phyloP scores from a whole-genome alignment of 257 asterid genomes.

The Nicotiana benthamiana region DNA sequence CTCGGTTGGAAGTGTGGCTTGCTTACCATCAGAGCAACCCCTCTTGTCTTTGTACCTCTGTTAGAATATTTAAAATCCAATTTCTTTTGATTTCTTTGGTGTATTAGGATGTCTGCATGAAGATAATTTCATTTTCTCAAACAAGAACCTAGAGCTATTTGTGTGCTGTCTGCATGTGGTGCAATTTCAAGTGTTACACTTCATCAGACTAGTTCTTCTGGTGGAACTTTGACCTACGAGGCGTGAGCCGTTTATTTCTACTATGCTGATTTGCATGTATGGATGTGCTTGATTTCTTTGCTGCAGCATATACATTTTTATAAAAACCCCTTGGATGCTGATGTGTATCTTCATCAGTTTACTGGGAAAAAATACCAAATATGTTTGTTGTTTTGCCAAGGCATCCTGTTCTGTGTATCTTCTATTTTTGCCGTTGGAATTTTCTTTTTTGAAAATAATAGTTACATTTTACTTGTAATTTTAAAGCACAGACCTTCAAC shows the following conservation, averaged over 20 bases:
- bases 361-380: background rate
- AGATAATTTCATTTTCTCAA: constrained; percentile 83
- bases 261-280: background rate
- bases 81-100: background rate
- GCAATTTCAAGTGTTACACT: constrained; percentile 78
- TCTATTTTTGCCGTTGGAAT: no score
- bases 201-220: constrained; percentile 81
- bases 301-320: background rate
- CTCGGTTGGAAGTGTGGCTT: no score
- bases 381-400: no score
- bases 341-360: background rate
- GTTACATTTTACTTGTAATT: no score
- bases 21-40: no score
- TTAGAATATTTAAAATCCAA: background rate
- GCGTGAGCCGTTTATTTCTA: constrained; percentile 19
- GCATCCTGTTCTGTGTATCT: no score
- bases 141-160: constrained; percentile 77
- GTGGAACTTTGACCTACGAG: constrained; percentile 94
- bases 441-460: no score
- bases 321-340: background rate
- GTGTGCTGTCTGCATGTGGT: constrained; percentile 83
- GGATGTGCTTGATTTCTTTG: background rate
- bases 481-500: background rate
- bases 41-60: background rate
- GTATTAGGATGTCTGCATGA: constrained; percentile 76